Percentiles rank a stretch among this genome's conserved stretches.
These are phyloP conservation scores for Leishmania amazonensis DNA, from an alignment of 208 protist genomes.

Conservation along the genomic window DNA sequence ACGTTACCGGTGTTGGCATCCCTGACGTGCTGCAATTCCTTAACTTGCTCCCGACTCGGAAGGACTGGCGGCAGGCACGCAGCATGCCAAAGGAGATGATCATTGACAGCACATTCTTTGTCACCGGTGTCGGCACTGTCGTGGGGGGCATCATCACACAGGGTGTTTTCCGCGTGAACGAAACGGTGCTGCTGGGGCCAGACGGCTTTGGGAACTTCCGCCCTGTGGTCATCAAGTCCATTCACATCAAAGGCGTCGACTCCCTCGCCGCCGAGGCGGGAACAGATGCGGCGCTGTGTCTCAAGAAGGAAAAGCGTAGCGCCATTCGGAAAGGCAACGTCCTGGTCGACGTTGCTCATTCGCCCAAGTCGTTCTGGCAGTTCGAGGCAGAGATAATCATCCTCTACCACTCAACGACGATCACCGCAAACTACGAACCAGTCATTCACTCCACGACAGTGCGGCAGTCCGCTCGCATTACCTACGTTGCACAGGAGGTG, in stretches of 20 bases:
- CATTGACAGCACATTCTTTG: constrained; percentile 93
- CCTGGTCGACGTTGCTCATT: constrained; percentile 50
- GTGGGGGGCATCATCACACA: constrained; percentile 95
- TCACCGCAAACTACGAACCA: constrained; percentile 96
- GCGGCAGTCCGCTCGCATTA: constrained; percentile 88
- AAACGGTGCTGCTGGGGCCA: constrained; percentile 95
- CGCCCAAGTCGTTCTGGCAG: constrained; percentile 89
- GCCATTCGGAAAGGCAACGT: constrained; percentile 96
- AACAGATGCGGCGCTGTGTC: constrained; percentile 92
- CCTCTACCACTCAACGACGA: constrained; percentile 98
- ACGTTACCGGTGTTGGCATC: constrained; percentile 95
- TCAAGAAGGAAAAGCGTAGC: constrained; percentile 96
- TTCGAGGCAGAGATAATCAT: constrained; percentile 97
- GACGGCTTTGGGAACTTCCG: constrained; percentile 91
- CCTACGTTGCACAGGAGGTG: constrained; percentile 86
- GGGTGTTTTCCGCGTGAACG: constrained; percentile 90
- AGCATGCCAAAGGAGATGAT: constrained; percentile 85
- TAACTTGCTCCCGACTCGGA: constrained; percentile 91
- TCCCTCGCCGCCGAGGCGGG: constrained; percentile 84
- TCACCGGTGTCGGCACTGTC: constrained; percentile 96
- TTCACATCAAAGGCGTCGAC: constrained; percentile 95
- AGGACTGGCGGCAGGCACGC: constrained; percentile 86
- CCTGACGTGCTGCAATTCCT: constrained; percentile 85
- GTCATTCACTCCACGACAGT: constrained; percentile 96
- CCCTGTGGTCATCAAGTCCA: constrained; percentile 91